phyloP scores from a whole-genome alignment of 2,329 filamentous ascomycete genomes.

The Pseudogymnoascus sp. region DNA sequence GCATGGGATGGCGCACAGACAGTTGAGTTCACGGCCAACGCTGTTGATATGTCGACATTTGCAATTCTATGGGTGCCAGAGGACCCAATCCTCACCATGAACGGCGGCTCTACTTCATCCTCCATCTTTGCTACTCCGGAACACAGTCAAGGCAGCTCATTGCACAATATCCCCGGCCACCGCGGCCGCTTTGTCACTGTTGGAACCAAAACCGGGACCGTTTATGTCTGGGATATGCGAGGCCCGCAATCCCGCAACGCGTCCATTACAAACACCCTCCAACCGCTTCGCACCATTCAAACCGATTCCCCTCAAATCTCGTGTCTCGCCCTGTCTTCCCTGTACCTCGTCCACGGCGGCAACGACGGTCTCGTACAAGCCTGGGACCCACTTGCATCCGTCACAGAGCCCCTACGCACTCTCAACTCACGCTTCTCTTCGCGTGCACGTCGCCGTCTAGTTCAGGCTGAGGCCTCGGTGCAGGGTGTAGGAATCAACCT shows the following conservation, averaged over 20 bases:
- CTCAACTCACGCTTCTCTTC: constrained; percentile 79
- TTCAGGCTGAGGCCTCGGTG: constrained; percentile 58
- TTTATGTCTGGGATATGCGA: constrained; percentile 80
- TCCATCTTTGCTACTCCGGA: constrained; percentile 21
- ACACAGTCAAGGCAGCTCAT: constrained; percentile 18
- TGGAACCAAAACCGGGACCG: constrained; percentile 68
- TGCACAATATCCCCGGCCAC: constrained; percentile 69
- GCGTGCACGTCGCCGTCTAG: constrained; percentile 66
- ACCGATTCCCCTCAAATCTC: constrained; percentile 87
- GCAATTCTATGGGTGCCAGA: constrained; percentile 65
- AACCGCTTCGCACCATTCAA: constrained; percentile 71
- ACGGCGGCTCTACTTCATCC: constrained; percentile 32
- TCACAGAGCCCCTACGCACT: constrained; percentile 68
- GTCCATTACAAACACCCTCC: constrained; percentile 49
- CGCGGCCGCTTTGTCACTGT: constrained; percentile 72
- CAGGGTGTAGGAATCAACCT: constrained; percentile 65
- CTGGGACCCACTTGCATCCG: constrained; percentile 91
- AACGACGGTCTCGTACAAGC: constrained; percentile 92
- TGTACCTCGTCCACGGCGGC: constrained; percentile 87
- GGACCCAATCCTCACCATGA: constrained; percentile 62
- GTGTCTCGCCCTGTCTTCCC: constrained; percentile 69
- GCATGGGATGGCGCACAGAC: constrained; percentile 51
- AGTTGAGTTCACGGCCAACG: constrained; percentile 58
- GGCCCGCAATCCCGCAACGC: constrained; percentile 46
- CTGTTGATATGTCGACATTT: constrained; percentile 66